Percentiles rank a stretch among this genome's conserved stretches.
phyloP scores from a whole-genome alignment of 106 monocot species.

The Dioscorea dumetorum region DNA sequence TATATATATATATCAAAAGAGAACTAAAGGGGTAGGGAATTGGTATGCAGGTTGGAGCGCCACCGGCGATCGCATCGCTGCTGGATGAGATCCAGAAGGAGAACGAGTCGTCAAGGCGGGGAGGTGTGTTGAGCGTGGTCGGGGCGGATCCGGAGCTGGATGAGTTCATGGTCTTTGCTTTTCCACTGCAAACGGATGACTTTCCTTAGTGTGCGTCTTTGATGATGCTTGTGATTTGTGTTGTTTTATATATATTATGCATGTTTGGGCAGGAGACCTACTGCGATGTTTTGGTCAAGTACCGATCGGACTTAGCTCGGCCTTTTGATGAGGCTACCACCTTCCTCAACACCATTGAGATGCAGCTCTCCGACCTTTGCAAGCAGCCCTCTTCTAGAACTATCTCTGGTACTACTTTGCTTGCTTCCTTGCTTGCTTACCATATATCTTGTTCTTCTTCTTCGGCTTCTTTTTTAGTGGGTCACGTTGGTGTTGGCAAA shows the following conservation, averaged over 20 bases:
- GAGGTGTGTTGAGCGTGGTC: background rate
- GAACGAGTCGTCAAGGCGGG: conserved; percentile 6
- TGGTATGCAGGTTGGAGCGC: conserved; percentile 39
- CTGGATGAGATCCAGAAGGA: conserved; percentile 41
- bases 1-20: no score
- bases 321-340: conserved; percentile 50
- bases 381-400: conserved; percentile 1
- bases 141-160: conserved; percentile 58
- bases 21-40: no score
- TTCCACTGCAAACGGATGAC: no score
- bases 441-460: no score
- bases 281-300: conserved; percentile 37
- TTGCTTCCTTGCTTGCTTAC: no score
- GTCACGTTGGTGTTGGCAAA: no score
- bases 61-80: conserved; percentile 37
- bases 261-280: conserved; percentile 27
- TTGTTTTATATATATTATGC: no score
- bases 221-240: no score
- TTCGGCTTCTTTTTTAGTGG: no score
- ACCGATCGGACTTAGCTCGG: conserved; percentile 32
- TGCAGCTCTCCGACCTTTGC: conserved; percentile 39
- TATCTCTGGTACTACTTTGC: no score
- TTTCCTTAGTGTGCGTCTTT: no score
- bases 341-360: conserved; percentile 31
- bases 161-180: conserved; percentile 32